Evolutionary conservation across 352 stramenopile species (phyloP), one percentile per base, ranked within the genome.

Genomic region (Globisporangium paddicum): DNA sequence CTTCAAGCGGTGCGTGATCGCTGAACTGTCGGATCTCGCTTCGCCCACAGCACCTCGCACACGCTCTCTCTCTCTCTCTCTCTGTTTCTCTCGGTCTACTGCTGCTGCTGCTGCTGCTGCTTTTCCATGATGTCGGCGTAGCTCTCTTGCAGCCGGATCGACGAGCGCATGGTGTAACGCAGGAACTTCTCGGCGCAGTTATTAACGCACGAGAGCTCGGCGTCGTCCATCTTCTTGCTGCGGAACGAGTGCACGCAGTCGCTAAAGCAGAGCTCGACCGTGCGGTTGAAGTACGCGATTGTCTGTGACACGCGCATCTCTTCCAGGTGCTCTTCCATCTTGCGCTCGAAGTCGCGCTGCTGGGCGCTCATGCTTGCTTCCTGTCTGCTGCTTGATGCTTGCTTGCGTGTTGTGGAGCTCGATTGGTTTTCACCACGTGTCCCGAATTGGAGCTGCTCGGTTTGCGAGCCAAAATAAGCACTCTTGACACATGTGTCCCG

Each of bases 271-370:
- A 90, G 73, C 68, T 95, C 88, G 26, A 96, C 86, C 46, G 89
- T 90, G 71, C 86, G 82, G 71, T 89, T 96, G 70, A 95, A 96
- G 72, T 92, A 91, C 55, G 77, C 73, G 62, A 94, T 90, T 30
- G 80, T 92, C 75, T 95, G 86, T 65, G 88, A 89, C 68, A 96
- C 83, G 70, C 89, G 86, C 82, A 93, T 93, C 73, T 94, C 81
- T 69, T 96, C 86, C 56, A 96, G 80, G 75, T 95, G 82, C 82
- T 93, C 77, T 71, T 93, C 83, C 83, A 93, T 93, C 73, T 93
- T 91, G 72, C 83, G 83, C 76, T 93, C 81, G 59, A 93, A 91
- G 59, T 93, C 83, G 53, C 83, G 83, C 68, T 93, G 80, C 52
- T 65, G 59, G 54, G 60, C 47, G 73, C 79, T 84, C 72, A 80